These are phyloP conservation scores for Candida sanyaensis DNA, from an alignment of 1,139 yeast genomes.

Conservation along the genomic window DNA sequence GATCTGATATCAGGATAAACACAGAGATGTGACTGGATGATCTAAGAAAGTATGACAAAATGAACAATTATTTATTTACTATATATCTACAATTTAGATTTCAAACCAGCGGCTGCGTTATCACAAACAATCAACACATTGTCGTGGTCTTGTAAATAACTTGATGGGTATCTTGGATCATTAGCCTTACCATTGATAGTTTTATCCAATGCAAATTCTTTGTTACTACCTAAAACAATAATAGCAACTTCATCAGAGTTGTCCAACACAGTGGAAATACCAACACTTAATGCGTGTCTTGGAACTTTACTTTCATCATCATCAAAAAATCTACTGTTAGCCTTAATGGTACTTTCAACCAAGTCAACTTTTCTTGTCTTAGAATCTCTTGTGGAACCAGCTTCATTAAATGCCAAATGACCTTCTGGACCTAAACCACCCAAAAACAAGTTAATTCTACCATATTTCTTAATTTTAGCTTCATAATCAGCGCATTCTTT, in stretches of 20 bases:
- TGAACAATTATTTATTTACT: neutral
- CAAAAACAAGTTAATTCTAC: slow-evolving; percentile 56
- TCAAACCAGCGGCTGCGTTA: slow-evolving; percentile 44
- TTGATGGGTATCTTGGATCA: slow-evolving; percentile 44
- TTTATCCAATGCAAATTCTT: slow-evolving; percentile 45
- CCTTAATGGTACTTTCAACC: slow-evolving; percentile 55
- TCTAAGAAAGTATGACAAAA: too few relatives aligned
- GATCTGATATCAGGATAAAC: too few relatives aligned
- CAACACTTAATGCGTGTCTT: slow-evolving; percentile 55
- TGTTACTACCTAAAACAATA: slow-evolving; percentile 48
- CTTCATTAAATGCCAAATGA: slow-evolving; percentile 65
- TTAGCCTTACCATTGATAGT: slow-evolving; percentile 39
- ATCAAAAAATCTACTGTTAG: slow-evolving; percentile 58
- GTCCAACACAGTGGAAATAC: slow-evolving; percentile 62
- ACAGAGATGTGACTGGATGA: too few relatives aligned
- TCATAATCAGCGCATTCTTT: slow-evolving; percentile 55
- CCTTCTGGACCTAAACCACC: slow-evolving; percentile 71
- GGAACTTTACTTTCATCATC: slow-evolving; percentile 54
- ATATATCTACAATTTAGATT: slow-evolving; percentile 26
- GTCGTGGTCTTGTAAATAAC: slow-evolving; percentile 47
- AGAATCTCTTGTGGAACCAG: slow-evolving; percentile 52
- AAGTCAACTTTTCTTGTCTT: slow-evolving; percentile 51
- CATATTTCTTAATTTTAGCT: slow-evolving; percentile 48
- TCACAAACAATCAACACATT: slow-evolving; percentile 51
- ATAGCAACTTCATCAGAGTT: slow-evolving; percentile 56